These are phyloP conservation scores for Lactifluus piperatus DNA, from an alignment of 768 basidiomycete genomes.

Conservation along the genomic window DNA sequence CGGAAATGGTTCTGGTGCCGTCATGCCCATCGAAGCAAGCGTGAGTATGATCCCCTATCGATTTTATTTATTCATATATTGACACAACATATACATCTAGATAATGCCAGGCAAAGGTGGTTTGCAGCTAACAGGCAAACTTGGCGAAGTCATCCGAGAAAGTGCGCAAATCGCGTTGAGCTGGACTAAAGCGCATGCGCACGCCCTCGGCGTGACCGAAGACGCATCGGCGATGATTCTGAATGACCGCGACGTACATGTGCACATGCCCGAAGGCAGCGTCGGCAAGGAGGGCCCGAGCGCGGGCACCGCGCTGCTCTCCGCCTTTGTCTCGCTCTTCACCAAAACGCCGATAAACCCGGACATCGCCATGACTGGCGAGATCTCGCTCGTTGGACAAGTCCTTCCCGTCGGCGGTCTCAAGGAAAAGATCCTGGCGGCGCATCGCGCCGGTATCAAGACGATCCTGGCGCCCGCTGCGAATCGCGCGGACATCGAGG, in stretches of 20 bases:
- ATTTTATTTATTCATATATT: neutral
- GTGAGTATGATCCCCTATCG: conserved; percentile 38
- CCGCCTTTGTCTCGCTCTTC: conserved; percentile 87
- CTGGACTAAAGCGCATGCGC: conserved; percentile 90
- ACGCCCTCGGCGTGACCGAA: conserved; percentile 77
- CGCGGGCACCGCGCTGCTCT: conserved; percentile 89
- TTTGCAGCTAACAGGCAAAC: conserved; percentile 90
- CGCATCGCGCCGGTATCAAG: conserved; percentile 94
- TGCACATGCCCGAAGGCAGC: conserved; percentile 95
- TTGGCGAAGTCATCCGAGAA: conserved; percentile 96
- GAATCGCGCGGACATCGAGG: conserved; percentile 91
- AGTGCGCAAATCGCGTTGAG: conserved; percentile 90
- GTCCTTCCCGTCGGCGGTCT: conserved; percentile 94
- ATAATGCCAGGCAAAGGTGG: conserved; percentile 95
- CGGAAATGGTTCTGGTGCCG: conserved; percentile 92
- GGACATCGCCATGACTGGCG: conserved; percentile 97
- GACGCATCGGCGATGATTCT: conserved; percentile 67
- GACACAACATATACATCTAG: conserved; percentile 31
- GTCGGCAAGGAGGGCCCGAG: conserved; percentile 95
- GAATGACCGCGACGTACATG: conserved; percentile 81
- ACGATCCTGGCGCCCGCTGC: conserved; percentile 81
- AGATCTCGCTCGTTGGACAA: conserved; percentile 93
- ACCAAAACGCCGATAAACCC: conserved; percentile 76
- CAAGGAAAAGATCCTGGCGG: conserved; percentile 94
- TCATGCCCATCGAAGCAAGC: conserved; percentile 95